Evolutionary conservation across 805 yeast species (phyloP).

Genomic region (Myxozyma monticola): DNA sequence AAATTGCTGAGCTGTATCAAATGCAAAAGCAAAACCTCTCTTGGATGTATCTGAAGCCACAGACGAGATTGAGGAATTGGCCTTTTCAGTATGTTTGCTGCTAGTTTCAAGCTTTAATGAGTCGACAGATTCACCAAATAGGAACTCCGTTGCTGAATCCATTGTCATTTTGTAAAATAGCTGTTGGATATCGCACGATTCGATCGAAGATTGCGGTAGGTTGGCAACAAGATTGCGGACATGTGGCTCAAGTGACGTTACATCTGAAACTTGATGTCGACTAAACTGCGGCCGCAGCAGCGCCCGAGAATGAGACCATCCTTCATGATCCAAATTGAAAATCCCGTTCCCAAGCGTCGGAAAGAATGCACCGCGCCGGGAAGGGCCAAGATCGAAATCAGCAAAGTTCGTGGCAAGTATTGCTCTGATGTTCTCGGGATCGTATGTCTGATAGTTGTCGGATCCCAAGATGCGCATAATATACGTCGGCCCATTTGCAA

Average conservation of each 20-base stretch:
- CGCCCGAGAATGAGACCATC: conserved; percentile 43
- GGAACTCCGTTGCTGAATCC: conserved; percentile 41
- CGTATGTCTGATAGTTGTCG: conserved; percentile 20
- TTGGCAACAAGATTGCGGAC: conserved; percentile 31
- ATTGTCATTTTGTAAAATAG: conserved; percentile 38
- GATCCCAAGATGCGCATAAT: neutral
- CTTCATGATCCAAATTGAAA: conserved; percentile 40
- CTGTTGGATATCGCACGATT: conserved; percentile 35
- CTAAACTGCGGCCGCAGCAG: conserved; percentile 42
- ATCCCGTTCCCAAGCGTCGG: conserved; percentile 42
- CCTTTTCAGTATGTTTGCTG: conserved; percentile 6
- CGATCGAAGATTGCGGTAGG: conserved; percentile 10
- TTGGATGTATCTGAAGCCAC: conserved; percentile 21
- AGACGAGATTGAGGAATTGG: neutral
- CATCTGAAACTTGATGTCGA: conserved; percentile 36
- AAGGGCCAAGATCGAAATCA: conserved; percentile 38
- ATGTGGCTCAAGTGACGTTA: conserved; percentile 35
- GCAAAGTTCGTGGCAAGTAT: conserved; percentile 39
- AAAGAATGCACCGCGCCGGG: conserved; percentile 33
- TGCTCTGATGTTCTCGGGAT: conserved; percentile 40
- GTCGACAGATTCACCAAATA: conserved; percentile 39
- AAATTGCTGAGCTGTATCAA: conserved; percentile 30
- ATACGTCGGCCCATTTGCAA: too few species aligned
- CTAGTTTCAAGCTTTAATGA: conserved; percentile 30
- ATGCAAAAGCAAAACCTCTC: conserved; percentile 32